Evolutionary conservation across 2,329 filamentous ascomycete genomes (phyloP).

Genomic region (Fusarium sulawesiense): DNA sequence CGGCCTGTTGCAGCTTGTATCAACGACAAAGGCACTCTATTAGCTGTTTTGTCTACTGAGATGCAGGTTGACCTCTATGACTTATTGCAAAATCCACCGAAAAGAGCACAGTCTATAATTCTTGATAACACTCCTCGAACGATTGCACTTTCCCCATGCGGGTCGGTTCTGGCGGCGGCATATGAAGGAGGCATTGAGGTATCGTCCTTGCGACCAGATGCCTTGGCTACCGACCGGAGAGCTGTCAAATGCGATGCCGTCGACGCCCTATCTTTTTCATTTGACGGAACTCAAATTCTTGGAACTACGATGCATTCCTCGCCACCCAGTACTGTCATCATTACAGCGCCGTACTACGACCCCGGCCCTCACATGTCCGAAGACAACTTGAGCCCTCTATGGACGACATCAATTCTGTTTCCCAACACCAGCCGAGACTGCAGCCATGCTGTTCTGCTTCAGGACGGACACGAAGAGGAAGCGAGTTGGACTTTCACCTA

Average conservation of each 20-base stretch:
- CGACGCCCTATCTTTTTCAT: constrained; percentile 79
- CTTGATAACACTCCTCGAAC: constrained; percentile 82
- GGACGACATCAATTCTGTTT: constrained; percentile 88
- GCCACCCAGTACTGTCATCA: constrained; percentile 76
- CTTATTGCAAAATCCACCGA: constrained; percentile 71
- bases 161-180: constrained; percentile 83
- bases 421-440: constrained; percentile 83
- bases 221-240: constrained; percentile 73
- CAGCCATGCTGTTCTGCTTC: constrained; percentile 79
- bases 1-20: constrained; percentile 82
- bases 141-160: constrained; percentile 83
- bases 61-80: constrained; percentile 91
- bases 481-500: constrained; percentile 83
- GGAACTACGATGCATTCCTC: constrained; percentile 76
- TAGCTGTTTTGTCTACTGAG: constrained; percentile 84
- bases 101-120: constrained; percentile 77
- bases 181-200: constrained; percentile 93
- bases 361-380: constrained; percentile 74
- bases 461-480: constrained; percentile 70
- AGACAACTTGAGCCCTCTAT: constrained; percentile 78
- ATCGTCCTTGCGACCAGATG: constrained; percentile 74
- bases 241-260: constrained; percentile 83
- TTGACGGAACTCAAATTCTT: constrained; percentile 80
- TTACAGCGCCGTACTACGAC: constrained; percentile 84
- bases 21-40: constrained; percentile 77